These are phyloP conservation scores for Phascolomyces articulosus DNA, from an alignment of 371 early-diverging fungal species.

Conservation along the genomic window DNA sequence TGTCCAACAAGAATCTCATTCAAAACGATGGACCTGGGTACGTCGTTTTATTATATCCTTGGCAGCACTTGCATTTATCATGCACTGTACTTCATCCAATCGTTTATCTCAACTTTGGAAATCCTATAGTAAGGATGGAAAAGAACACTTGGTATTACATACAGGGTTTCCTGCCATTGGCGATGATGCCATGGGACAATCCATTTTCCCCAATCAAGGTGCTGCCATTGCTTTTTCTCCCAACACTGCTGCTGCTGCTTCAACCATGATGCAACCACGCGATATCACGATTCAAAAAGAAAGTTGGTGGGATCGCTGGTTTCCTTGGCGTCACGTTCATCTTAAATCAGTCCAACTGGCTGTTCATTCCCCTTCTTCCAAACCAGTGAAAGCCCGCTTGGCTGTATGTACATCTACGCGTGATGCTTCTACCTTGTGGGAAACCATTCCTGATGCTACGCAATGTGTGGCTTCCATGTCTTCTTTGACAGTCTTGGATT, in stretches of 20 bases:
- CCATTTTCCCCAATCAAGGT: conserved; percentile 18
- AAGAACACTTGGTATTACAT: conserved; percentile 30
- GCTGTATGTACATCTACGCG: conserved; percentile 33
- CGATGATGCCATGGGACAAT: conserved; percentile 6
- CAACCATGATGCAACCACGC: too few species aligned
- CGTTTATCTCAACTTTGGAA: conserved; percentile 19
- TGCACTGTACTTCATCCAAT: conserved; percentile 16
- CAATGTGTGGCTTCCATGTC: conserved; percentile 18
- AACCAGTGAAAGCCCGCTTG: conserved; percentile 18
- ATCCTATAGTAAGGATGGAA: neutral
- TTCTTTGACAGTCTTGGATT: neutral
- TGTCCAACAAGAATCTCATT: conserved; percentile 5
- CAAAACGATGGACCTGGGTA: conserved; percentile 31
- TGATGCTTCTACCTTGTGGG: conserved; percentile 17
- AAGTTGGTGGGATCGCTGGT: conserved; percentile 47
- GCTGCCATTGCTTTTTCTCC: conserved; percentile 43
- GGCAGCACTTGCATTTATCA: conserved; percentile 11
- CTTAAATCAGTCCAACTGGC: conserved; percentile 32
- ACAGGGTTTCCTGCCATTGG: conserved; percentile 39
- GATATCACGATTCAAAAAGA: conserved; percentile 12
- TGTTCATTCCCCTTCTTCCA: conserved; percentile 8
- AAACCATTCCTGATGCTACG: conserved; percentile 15
- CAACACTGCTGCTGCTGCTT: conserved; percentile 5
- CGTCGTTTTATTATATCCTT: conserved; percentile 30
- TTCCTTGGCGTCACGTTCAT: conserved; percentile 41